phyloP scores from a whole-genome alignment of 331 rosid species.

The Telfairia occidentalis region DNA sequence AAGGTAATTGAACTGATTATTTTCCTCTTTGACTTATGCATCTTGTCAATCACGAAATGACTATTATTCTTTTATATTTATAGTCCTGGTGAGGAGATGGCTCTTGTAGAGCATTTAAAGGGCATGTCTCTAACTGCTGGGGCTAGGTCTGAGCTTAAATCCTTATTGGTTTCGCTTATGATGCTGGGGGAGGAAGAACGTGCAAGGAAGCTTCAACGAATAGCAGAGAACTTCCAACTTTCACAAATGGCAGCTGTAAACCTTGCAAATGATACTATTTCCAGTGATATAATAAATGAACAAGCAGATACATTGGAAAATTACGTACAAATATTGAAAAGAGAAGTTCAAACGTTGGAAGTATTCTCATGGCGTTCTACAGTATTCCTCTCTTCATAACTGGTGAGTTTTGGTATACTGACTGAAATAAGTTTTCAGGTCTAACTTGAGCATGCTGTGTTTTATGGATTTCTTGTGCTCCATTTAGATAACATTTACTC shows the following conservation, averaged over 20 bases:
- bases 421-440: neutral
- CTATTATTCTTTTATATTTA: constrained; percentile 19
- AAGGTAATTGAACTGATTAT: constrained; percentile 33
- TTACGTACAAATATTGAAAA: constrained; percentile 35
- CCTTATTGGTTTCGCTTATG: constrained; percentile 57
- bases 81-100: constrained; percentile 92
- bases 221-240: constrained; percentile 67
- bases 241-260: constrained; percentile 73
- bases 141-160: constrained; percentile 59
- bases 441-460: constrained; percentile 5
- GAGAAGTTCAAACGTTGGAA: constrained; percentile 50
- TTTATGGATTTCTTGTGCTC: neutral
- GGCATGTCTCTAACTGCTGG: constrained; percentile 62
- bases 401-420: constrained; percentile 10
- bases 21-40: neutral
- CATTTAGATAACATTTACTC: neutral
- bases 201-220: constrained; percentile 69
- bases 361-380: constrained; percentile 60
- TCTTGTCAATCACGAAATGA: neutral
- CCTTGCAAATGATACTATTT: constrained; percentile 67
- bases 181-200: constrained; percentile 77
- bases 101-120: constrained; percentile 79
- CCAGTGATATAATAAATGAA: constrained; percentile 57
- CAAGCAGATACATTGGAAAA: constrained; percentile 58
- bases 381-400: constrained; percentile 35